Base-by-base conservation (phyloP, 2,329 filamentous ascomycete species). In the Colletotrichum endophyticum region DNA sequence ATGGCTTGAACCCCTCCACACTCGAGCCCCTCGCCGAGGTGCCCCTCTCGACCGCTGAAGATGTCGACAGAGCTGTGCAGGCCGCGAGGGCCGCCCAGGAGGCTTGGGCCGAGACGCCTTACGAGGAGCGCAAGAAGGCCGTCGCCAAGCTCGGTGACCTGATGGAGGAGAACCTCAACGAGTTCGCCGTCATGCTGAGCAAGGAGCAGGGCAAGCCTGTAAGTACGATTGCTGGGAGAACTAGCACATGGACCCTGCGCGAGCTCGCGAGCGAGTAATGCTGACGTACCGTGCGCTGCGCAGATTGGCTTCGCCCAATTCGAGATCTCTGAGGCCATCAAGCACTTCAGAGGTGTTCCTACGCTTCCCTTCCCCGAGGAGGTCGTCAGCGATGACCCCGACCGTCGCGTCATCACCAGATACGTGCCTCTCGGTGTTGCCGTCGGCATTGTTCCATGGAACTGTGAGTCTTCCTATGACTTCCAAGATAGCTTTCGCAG, bases 391-490 rank as follows among this genome's bases (percentile, higher is more conserved):
- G 78, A 79, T 39, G 70, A 79, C 16, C 83, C 85, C 2, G 82
- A 82, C 44, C 77, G 79, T 57, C 79, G 76, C 30, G 70, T 85
- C 66, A 81, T 81, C 49, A 79, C 78, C 13, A 75, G 83, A 68
- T 86, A 85, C 77, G 81, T 80, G 2, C 87, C 87, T 1, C 79
- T 89, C 25, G 88, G 72, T 2, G 85, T 89, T 5, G 81, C 81
- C 5, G 77, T 76, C 8, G 90, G 84, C 16, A 91, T 91, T 56
- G 84, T 89, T 1, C 89, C 89, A 0, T 91, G 90, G 89, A 92
- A 92, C 79, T 90, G 88, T 81, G 88, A 89, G 34, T 57, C 89
- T 89, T 83, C 85, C 76, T 4, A 12, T 4, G 44, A 13, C 44
- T 6, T 25, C 6, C 22, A 6, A n/a, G 15, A 28, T 16, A 7